phyloP scores from a whole-genome alignment of 2,329 filamentous ascomycete genomes.

The Beauveria australis region DNA sequence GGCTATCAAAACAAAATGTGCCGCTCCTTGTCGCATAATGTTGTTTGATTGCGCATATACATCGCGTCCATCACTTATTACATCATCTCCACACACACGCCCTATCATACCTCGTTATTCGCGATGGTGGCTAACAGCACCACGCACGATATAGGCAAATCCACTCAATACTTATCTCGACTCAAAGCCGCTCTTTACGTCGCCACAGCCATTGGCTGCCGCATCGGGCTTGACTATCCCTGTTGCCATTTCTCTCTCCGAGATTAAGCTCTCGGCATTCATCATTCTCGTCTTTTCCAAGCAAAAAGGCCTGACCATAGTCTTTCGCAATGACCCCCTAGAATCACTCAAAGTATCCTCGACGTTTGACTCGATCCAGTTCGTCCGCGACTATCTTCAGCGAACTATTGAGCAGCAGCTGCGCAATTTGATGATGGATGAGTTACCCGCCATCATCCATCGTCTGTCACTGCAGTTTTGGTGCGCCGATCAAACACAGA shows the following conservation, averaged over 20 bases:
- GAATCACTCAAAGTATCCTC: constrained; percentile 98
- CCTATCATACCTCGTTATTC: not conserved
- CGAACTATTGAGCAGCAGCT: constrained; percentile 92
- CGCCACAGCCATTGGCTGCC: constrained; percentile 83
- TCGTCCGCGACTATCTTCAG: constrained; percentile 94
- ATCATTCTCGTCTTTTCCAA: constrained; percentile 97
- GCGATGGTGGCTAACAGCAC: constrained; percentile 5
- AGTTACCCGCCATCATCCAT: constrained; percentile 93
- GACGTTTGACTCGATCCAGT: constrained; percentile 97
- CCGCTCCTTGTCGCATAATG: not conserved
- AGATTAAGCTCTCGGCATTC: constrained; percentile 92
- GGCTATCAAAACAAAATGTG: not conserved
- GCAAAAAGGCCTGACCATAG: constrained; percentile 91
- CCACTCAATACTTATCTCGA: constrained; percentile 92
- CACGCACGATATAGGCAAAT: constrained; percentile 59
- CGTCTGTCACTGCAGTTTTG: constrained; percentile 79
- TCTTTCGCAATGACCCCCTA: constrained; percentile 95
- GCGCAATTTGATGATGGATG: constrained; percentile 93
- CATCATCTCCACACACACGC: not conserved
- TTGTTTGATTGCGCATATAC: constrained; percentile 7
- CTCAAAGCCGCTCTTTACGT: constrained; percentile 86
- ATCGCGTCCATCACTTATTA: not conserved
- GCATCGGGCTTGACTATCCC: constrained; percentile 91
- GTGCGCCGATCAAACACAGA: constrained; percentile 68
- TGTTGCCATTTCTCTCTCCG: constrained; percentile 91